These are phyloP conservation scores for Protostelium mycophagum DNA, from an alignment of 78 protist species.

Conservation along the genomic window DNA sequence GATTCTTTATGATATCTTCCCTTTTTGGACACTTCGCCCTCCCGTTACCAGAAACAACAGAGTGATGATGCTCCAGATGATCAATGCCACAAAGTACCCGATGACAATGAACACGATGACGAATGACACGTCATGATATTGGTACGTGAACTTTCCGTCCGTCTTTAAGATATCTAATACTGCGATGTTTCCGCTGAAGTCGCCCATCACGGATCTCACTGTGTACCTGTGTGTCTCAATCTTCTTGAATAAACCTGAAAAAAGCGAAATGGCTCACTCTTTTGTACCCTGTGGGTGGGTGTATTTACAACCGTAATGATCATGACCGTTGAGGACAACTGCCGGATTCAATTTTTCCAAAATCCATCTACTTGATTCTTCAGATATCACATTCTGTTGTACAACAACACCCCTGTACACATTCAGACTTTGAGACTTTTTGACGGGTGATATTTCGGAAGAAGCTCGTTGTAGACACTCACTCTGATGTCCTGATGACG, in stretches of 20 bases:
- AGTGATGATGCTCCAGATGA: too few species aligned
- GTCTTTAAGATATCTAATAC: conserved; percentile 21
- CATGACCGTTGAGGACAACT: conserved; percentile 52
- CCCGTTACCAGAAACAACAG: too few species aligned
- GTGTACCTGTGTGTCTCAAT: too few species aligned
- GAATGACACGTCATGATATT: background rate
- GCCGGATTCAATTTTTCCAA: conserved; percentile 40
- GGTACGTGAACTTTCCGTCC: background rate
- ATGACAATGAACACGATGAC: background rate
- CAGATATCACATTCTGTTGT: conserved; percentile 38
- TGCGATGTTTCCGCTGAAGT: conserved; percentile 42
- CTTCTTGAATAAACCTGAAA: background rate
- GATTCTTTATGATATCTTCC: too few species aligned
- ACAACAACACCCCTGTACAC: background rate
- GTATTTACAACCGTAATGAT: conserved; percentile 58
- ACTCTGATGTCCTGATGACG: background rate
- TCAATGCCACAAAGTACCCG: background rate
- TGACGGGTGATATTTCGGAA: background rate
- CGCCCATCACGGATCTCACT: conserved; percentile 61
- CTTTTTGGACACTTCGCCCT: too few species aligned
- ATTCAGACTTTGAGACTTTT: too few species aligned
- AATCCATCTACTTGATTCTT: conserved; percentile 38
- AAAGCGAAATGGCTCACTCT: conserved; percentile 9
- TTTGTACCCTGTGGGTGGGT: conserved; percentile 13
- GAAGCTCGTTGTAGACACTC: background rate